Base-by-base conservation (phyloP, 2,329 filamentous ascomycete genomes). In the Chrysoporthe deuterocubensis region DNA sequence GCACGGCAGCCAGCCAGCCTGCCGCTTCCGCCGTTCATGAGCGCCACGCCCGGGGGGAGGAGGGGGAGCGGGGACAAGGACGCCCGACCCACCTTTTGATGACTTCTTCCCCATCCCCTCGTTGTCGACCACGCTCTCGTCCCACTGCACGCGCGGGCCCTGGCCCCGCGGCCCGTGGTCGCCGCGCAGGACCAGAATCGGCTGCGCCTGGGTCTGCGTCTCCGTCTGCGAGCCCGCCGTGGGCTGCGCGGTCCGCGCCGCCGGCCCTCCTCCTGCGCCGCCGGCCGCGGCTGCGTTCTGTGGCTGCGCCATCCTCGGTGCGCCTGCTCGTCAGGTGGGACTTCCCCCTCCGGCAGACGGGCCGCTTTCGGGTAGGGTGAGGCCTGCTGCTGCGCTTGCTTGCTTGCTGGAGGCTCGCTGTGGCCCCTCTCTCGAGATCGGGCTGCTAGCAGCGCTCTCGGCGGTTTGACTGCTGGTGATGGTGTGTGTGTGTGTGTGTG, bases 21-120 rank as follows among this genome's bases (percentile, higher is more conserved):
- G 26, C 26, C 26, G 26, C 2, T 26, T 26, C 26, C 2, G 26
- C 26, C 26, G 26, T 26, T 26, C 26, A 26, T 26, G 26, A 26
- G 26, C 26, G 26, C 26, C 26, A 26, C 26, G 26, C 26, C 26
- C 26, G 26, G 26, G 58, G 16, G 37, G 16, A n/a, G 44, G 18
- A 43, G 13, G 34, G 13, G 43, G n/a, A 26, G 16, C 26, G 37
- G 62, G 62, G 40, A 44, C 42, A 44, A 21, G 32, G 8, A 2
- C 26, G 37, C 8, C n/a, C 13, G 68, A 74, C 79, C 44, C 78
- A 95, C 93, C 92, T 88, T 99, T 99, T 21, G 93, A 97, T 71
- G 89, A 95, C 82, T 98, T 99, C 80, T 92, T 92, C 8, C 94
- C 94, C 78, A 98, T 86, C 4, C 93, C 93, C 80, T 99, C 96